Evolutionary conservation across 345 rosid species (phyloP).

Genomic region (Lenwebbia sp.): DNA sequence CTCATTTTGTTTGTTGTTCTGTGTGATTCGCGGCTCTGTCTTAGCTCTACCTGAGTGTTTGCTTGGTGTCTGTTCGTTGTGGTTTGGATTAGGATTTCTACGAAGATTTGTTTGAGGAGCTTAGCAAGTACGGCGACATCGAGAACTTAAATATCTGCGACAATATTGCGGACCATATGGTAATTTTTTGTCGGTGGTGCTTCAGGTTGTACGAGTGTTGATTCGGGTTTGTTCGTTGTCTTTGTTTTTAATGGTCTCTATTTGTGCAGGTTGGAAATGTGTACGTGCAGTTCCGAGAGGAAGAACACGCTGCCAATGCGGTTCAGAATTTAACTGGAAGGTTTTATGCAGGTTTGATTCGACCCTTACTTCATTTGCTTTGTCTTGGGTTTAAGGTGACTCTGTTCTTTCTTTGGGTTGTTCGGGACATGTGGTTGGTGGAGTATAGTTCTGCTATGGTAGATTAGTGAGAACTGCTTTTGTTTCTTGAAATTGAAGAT

Average conservation of each 20-base stretch:
- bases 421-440: not conserved
- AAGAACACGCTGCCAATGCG: constrained; percentile 50
- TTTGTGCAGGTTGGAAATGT: constrained; percentile 45
- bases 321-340: constrained; percentile 33
- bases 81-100: constrained; percentile 20
- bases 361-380: not conserved
- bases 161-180: constrained; percentile 56
- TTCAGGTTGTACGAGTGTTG: not conserved
- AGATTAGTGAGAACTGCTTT: not conserved
- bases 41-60: not conserved
- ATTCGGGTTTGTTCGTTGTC: not conserved
- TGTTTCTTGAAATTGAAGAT: not conserved
- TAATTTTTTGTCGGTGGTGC: not conserved
- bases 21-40: not conserved
- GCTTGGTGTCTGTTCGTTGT: not conserved
- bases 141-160: constrained; percentile 47
- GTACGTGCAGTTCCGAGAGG: constrained; percentile 50
- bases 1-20: not conserved
- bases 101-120: constrained; percentile 45
- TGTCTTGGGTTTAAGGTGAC: not conserved
- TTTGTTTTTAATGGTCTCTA: not conserved
- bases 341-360: constrained; percentile 31
- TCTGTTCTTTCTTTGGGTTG: not conserved
- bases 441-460: not conserved
- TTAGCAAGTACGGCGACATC: constrained; percentile 38